These are phyloP conservation scores for Kuraishia molischiana DNA, from an alignment of 805 yeast genomes.

Conservation along the genomic window DNA sequence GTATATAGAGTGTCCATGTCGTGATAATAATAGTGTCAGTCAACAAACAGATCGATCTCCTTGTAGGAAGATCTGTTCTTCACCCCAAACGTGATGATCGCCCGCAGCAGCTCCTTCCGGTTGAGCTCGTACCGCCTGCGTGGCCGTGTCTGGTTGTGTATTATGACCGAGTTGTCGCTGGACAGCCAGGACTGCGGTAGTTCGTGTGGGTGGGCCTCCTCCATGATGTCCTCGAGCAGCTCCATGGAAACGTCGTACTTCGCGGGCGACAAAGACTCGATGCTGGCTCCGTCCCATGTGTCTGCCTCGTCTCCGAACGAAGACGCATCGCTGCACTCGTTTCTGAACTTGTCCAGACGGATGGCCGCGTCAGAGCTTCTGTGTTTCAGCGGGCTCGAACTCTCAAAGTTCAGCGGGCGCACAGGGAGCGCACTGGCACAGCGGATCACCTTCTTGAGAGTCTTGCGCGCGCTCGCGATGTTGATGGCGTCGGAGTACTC, in stretches of 20 bases:
- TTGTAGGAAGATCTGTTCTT: not conserved
- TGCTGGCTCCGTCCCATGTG: not conserved
- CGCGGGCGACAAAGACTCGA: not conserved
- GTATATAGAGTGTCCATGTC: too few relatives aligned
- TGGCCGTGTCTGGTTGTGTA: not conserved
- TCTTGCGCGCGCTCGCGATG: conserved; percentile 36
- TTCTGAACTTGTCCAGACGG: not conserved
- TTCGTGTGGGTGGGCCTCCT: not conserved
- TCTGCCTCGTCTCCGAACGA: not conserved
- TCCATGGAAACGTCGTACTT: not conserved
- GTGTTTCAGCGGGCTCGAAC: not conserved
- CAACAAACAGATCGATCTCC: not conserved
- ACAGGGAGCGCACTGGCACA: conserved; percentile 23
- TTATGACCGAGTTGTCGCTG: not conserved
- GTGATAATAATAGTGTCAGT: too few relatives aligned
- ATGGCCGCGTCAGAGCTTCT: not conserved
- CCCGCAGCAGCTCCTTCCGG: not conserved
- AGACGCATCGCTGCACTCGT: not conserved
- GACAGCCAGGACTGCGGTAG: not conserved
- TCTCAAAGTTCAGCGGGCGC: not conserved
- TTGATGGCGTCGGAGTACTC: conserved; percentile 42
- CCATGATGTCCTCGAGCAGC: not conserved
- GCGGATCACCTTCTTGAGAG: conserved; percentile 23
- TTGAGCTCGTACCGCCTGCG: not conserved
- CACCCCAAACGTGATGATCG: not conserved